These are phyloP conservation scores for Calonectria honghensis DNA, from an alignment of 2,329 filamentous ascomycete species.

Conservation along the genomic window DNA sequence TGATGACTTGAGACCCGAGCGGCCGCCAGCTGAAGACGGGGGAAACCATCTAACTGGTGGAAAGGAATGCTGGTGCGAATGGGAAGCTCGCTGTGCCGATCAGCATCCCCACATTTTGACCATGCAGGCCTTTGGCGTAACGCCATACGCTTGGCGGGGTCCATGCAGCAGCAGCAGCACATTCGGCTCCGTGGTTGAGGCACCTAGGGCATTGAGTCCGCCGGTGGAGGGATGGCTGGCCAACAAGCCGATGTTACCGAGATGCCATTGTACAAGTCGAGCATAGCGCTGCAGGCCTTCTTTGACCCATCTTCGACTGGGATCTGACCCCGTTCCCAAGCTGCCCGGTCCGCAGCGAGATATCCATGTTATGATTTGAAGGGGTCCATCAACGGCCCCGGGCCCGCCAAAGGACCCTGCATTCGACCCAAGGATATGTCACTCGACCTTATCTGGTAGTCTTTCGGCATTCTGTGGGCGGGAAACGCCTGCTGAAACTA, in stretches of 20 bases:
- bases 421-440: constrained; percentile 2
- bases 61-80: neutral
- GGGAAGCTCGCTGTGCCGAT: constrained; percentile 29
- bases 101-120: constrained; percentile 29
- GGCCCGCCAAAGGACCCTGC: constrained; percentile 23
- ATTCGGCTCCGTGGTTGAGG: constrained; percentile 32
- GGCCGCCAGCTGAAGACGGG: constrained; percentile 37
- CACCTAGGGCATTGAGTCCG: constrained; percentile 5
- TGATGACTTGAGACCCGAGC: constrained; percentile 31
- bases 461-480: neutral
- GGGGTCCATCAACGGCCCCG: constrained; percentile 26
- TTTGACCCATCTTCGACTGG: constrained; percentile 15
- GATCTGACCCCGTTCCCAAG: constrained; percentile 21
- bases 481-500: neutral
- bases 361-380: neutral
- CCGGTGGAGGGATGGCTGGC: constrained; percentile 26
- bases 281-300: constrained; percentile 8
- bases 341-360: constrained; percentile 27
- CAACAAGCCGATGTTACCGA: constrained; percentile 34
- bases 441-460: constrained; percentile 26
- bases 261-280: constrained; percentile 25
- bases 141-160: constrained; percentile 34
- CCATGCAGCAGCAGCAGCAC: constrained; percentile 12
- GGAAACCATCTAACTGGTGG: constrained; percentile 35
- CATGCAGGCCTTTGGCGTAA: constrained; percentile 27